Evolutionary conservation across 1,139 yeast species (phyloP).

Genomic region (Kodamaea arcana): DNA sequence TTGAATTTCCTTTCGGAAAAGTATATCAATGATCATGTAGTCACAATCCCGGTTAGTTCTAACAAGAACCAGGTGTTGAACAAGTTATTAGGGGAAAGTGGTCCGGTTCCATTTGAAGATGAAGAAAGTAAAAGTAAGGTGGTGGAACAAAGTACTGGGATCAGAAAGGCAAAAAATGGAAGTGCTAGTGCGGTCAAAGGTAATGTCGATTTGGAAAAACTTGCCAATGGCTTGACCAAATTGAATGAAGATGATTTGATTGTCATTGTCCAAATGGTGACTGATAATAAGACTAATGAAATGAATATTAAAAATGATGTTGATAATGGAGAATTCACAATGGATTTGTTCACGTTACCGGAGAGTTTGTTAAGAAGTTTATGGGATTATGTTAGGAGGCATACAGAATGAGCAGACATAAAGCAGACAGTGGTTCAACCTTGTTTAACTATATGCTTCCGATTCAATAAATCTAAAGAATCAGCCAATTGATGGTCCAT

Average conservation of each 20-base stretch:
- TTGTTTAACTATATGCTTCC: too few relatives aligned
- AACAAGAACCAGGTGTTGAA: slow-evolving; percentile 61
- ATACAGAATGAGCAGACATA: slow-evolving; percentile 28
- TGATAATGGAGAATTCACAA: slow-evolving; percentile 95
- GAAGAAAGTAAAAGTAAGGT: slow-evolving; percentile 15
- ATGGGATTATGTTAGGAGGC: slow-evolving; percentile 90
- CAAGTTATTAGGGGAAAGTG: slow-evolving; percentile 72
- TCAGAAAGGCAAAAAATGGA: slow-evolving; percentile 60
- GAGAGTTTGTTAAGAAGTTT: slow-evolving; percentile 86
- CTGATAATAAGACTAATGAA: slow-evolving; percentile 91
- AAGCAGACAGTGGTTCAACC: too few relatives aligned
- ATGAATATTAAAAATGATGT: slow-evolving; percentile 96
- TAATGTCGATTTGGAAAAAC: slow-evolving; percentile 77
- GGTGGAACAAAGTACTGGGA: slow-evolving; percentile 30
- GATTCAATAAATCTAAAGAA: too few relatives aligned
- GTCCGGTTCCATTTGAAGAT: slow-evolving; percentile 62
- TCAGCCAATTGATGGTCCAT: too few relatives aligned
- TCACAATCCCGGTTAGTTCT: slow-evolving; percentile 64
- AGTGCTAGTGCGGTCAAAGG: slow-evolving; percentile 57
- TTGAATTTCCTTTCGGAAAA: slow-evolving; percentile 77
- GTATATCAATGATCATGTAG: slow-evolving; percentile 72
- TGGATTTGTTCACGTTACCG: slow-evolving; percentile 92
- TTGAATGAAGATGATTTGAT: slow-evolving; percentile 88
- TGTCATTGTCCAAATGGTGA: slow-evolving; percentile 95
- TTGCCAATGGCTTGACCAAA: slow-evolving; percentile 87